phyloP scores from a whole-genome alignment of 805 yeast genomes.

The Sugiyamaella lignohabitans region DNA sequence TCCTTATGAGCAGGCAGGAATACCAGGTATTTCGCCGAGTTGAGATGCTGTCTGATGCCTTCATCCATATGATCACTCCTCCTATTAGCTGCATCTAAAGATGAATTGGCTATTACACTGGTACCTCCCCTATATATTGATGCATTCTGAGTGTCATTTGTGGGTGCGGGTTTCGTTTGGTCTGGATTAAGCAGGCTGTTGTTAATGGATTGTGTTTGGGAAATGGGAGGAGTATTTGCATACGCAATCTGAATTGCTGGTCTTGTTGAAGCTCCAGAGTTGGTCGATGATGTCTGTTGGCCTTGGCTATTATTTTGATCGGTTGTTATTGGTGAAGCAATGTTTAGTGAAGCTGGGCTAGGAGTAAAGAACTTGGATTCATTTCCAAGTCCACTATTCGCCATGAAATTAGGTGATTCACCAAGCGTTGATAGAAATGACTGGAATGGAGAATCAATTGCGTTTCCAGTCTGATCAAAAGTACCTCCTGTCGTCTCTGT shows the following conservation, averaged over 20 bases:
- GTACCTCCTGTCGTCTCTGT: too few species aligned
- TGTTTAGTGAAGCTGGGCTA: neutral
- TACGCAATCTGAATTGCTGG: too few species aligned
- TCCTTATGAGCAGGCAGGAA: constrained; percentile 20
- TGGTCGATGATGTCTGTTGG: too few species aligned
- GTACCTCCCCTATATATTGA: too few species aligned
- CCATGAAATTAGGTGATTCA: neutral
- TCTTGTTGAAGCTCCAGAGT: too few species aligned
- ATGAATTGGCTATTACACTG: too few species aligned
- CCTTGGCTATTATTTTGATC: neutral
- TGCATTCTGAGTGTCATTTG: too few species aligned
- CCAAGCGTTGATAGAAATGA: constrained; percentile 2
- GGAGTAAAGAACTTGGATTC: constrained; percentile 5
- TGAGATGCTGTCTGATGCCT: constrained; percentile 10
- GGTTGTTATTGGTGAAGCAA: neutral
- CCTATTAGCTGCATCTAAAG: too few species aligned
- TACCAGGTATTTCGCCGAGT: constrained; percentile 11
- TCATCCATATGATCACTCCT: constrained; percentile 6
- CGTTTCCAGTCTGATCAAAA: neutral
- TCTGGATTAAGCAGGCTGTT: too few species aligned
- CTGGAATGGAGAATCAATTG: constrained; percentile 6
- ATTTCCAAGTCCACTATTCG: constrained; percentile 1
- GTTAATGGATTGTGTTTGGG: too few species aligned
- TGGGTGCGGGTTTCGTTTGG: too few species aligned
- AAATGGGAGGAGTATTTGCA: too few species aligned